Evolutionary conservation across 2,329 filamentous ascomycete species (phyloP), one percentile per base, ranked within the genome.

Genomic region (Aspergillus persii): DNA sequence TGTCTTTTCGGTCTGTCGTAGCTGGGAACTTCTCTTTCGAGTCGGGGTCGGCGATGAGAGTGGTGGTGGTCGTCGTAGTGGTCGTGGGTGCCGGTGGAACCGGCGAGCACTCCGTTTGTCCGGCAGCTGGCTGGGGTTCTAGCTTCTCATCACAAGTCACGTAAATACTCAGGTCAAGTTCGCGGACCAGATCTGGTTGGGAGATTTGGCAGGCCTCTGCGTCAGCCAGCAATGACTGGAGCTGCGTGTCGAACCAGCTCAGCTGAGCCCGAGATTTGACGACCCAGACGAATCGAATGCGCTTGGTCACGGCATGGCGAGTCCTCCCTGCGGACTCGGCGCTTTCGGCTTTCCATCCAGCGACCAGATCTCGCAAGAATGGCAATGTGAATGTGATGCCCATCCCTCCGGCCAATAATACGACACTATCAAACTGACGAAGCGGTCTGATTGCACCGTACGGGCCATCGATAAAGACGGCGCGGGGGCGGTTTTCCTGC

Each of bases 301-400:
- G 76, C 49, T 81, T 77, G 0, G 81, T 84, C 6, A 78, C 79
- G 4, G 73, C 67, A 6, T 75, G 66, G 3, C 67, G 58, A 31
- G 54, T 31, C 52, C 58, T 67, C 67, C 50, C 4, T 30, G 50
- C 29, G n/a, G 31, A 33, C 33, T 53, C 53, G 56, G 51, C 29
- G 36, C 65, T 74, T 44, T 77, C 73, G 49, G 66, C 68, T 44
- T 67, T 74, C 78, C 77, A 83, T 27, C 71, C 75, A n/a, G 76
- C 71, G 1, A 86, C 71, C n/a, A 87, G 74, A 53, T 86, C 81
- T 29, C 84, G 79, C 39, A 87, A 73, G 2, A 86, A 68, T 0
- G 86, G 85, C 9, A 85, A 67, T 0, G 80, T 83, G 64, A 85
- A 88, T 0, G 84, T 84, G 27, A 82, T 82, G 2, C 86, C 86